Evolutionary conservation across 495 filamentous ascomycete species (phyloP).

Genomic region (Annulohypoxylon nitens): DNA sequence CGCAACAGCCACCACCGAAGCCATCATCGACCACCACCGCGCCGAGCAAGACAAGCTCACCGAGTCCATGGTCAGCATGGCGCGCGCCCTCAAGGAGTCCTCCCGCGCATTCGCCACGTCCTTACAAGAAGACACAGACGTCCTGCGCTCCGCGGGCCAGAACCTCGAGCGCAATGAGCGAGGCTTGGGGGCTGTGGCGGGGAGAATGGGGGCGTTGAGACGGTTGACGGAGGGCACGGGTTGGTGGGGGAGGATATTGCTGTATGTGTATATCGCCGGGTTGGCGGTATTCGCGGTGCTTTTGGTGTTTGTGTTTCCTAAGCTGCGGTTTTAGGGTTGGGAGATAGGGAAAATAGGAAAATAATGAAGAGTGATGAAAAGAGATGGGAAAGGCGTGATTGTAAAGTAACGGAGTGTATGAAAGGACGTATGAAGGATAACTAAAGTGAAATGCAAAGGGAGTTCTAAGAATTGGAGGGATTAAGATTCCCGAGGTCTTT

Average conservation of each 20-base stretch:
- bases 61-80: conserved; percentile 79
- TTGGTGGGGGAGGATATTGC: conserved; percentile 85
- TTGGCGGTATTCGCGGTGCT: conserved; percentile 79
- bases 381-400: not conserved
- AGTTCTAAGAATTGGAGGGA: not conserved
- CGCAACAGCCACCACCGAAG: conserved; percentile 66
- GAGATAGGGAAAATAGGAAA: not conserved
- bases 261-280: conserved; percentile 86
- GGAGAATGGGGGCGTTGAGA: conserved; percentile 78
- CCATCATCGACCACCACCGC: conserved; percentile 78
- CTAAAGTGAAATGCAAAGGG: not conserved
- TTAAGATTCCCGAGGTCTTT: not conserved
- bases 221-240: conserved; percentile 86
- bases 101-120: conserved; percentile 76
- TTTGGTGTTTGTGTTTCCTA: conserved; percentile 84
- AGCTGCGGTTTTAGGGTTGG: conserved; percentile 76
- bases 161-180: conserved; percentile 80
- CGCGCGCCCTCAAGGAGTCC: conserved; percentile 79
- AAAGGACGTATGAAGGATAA: not conserved
- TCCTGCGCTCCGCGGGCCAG: conserved; percentile 75
- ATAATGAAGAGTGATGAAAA: not conserved
- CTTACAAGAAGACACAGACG: conserved; percentile 77
- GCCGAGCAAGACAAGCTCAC: conserved; percentile 89
- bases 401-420: not conserved
- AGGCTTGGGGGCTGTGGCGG: conserved; percentile 79